Evolutionary conservation across 176 grass and related monocot species (phyloP).

Genomic region (Miscanthus lutarioriparius): DNA sequence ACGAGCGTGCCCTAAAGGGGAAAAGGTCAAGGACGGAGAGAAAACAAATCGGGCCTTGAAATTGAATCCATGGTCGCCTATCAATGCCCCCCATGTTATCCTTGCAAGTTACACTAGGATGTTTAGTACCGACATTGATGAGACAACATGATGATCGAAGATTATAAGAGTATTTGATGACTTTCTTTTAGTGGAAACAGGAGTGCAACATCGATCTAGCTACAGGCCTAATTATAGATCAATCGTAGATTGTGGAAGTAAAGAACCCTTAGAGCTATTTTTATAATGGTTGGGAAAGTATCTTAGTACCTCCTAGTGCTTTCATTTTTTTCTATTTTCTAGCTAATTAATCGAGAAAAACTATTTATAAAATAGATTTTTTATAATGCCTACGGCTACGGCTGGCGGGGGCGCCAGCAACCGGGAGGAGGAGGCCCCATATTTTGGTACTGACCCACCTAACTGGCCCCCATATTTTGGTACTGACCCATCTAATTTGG

Average conservation of each 20-base stretch:
- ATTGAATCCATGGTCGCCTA: not conserved
- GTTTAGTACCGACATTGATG: not conserved
- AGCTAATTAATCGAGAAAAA: too few species aligned
- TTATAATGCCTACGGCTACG: too few species aligned
- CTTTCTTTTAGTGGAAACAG: not conserved
- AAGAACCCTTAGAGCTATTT: too few species aligned
- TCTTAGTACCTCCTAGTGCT: too few species aligned
- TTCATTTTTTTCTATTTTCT: too few species aligned
- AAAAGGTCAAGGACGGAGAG: not conserved
- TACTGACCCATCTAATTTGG: too few species aligned
- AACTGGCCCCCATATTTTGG: too few species aligned
- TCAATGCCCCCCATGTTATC: conserved; percentile 26
- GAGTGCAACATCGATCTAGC: not conserved
- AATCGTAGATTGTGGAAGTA: not conserved
- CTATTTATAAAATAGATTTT: too few species aligned
- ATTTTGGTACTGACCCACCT: too few species aligned
- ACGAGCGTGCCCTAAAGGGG: not conserved
- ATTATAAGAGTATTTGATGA: not conserved
- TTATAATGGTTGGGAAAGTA: too few species aligned
- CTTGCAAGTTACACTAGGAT: not conserved
- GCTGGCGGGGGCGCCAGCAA: too few species aligned
- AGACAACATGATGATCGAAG: not conserved
- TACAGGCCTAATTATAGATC: not conserved
- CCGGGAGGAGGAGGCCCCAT: too few species aligned
- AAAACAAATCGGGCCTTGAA: not conserved